A percentile compares a stretch with the other conserved stretches of the same genome.
Evolutionary conservation across 768 basidiomycete species (phyloP).

Genomic region (Trametes sanguinea): DNA sequence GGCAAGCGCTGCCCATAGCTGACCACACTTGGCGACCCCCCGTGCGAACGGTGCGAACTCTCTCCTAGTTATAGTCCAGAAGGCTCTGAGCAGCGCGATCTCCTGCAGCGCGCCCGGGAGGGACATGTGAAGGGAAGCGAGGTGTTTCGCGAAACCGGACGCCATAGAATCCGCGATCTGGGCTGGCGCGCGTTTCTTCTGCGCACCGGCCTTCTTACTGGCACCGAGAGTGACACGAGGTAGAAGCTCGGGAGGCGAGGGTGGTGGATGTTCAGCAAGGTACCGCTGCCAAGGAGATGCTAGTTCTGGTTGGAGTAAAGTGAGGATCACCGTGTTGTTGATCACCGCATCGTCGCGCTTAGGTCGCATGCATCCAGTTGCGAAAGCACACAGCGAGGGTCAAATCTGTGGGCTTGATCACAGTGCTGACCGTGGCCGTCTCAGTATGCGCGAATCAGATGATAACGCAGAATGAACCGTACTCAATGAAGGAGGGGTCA

Average conservation of each 20-base stretch:
- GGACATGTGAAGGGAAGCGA: not conserved
- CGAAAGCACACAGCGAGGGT: not conserved
- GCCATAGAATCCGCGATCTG: not conserved
- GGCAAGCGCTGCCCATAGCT: not conserved
- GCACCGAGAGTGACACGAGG: not conserved
- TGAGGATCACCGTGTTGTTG: not conserved
- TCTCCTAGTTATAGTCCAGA: not conserved
- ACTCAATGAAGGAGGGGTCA: constrained; percentile 12
- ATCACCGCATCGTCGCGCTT: not conserved
- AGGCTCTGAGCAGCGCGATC: not conserved
- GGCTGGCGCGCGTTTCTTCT: not conserved
- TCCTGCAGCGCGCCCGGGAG: not conserved
- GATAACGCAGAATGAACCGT: not conserved
- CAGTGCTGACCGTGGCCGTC: not conserved
- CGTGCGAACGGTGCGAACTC: not conserved
- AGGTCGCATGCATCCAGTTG: not conserved
- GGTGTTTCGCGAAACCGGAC: not conserved
- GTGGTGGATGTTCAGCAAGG: not conserved
- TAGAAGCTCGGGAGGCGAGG: not conserved
- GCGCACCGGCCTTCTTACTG: not conserved
- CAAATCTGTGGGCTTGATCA: not conserved
- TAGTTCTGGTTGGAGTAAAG: not conserved
- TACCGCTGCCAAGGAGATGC: not conserved
- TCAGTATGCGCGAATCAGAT: too few species aligned
- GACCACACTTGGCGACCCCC: not conserved